These are phyloP conservation scores for Malbranchea zuffiana DNA, from an alignment of 2,329 filamentous ascomycete species.

Conservation along the genomic window DNA sequence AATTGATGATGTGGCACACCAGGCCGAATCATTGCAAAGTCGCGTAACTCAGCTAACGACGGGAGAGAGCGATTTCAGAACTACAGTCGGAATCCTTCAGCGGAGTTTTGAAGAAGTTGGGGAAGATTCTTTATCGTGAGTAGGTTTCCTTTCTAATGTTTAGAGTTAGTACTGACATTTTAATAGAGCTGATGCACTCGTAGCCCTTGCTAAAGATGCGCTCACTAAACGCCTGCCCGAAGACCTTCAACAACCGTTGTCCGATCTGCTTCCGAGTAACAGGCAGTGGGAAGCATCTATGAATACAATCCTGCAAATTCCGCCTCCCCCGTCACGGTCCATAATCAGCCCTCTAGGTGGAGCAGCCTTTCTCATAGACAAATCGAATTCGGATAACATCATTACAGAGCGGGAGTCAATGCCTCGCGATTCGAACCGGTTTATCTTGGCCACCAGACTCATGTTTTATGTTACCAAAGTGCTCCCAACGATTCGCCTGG, in stretches of 20 bases:
- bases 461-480: conserved; percentile 57
- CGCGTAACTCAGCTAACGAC: conserved; percentile 28
- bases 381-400: conserved; percentile 19
- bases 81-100: conserved; percentile 43
- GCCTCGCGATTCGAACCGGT: conserved; percentile 55
- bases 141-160: conserved; percentile 11
- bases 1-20: conserved; percentile 40
- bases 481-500: conserved; percentile 35
- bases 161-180: conserved; percentile 20
- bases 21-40: conserved; percentile 26
- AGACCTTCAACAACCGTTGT: conserved; percentile 20
- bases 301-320: conserved; percentile 36
- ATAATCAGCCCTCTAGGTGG: conserved; percentile 65
- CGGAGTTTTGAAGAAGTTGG: conserved; percentile 40
- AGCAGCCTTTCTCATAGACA: conserved; percentile 52
- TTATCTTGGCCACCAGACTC: conserved; percentile 64
- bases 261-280: conserved; percentile 51
- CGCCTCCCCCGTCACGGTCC: conserved; percentile 49
- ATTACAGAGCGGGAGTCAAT: conserved; percentile 24
- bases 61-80: conserved; percentile 32
- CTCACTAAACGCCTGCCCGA: conserved; percentile 27
- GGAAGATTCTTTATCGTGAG: conserved; percentile 37
- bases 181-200: conserved; percentile 46
- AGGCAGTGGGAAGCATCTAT: conserved; percentile 58
- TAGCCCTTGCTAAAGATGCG: conserved; percentile 43